These are phyloP conservation scores for Pseudomassariella vexata DNA, from an alignment of 2,329 filamentous ascomycete species.

Conservation along the genomic window DNA sequence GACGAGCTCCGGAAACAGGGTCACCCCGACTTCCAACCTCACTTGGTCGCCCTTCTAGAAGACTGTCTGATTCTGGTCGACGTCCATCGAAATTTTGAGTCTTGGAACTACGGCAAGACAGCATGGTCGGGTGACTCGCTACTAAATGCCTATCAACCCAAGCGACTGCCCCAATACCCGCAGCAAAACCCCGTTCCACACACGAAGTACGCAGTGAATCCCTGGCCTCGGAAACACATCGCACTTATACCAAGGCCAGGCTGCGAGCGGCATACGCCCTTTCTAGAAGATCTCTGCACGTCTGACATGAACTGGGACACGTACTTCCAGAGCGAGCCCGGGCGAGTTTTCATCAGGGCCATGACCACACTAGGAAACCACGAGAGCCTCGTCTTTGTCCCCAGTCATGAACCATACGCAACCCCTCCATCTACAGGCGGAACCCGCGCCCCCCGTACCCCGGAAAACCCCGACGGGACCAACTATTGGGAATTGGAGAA, in stretches of 20 bases:
- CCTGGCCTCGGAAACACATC: neutral
- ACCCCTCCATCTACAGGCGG: too few species aligned
- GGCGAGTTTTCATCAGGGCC: too few species aligned
- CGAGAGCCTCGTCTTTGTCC: too few species aligned
- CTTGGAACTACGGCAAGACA: constrained; percentile 10
- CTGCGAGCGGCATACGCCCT: neutral
- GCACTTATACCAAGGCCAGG: constrained; percentile 5
- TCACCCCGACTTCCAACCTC: constrained; percentile 13
- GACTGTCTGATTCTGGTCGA: constrained; percentile 17
- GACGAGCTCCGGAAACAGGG: constrained; percentile 16
- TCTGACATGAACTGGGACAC: constrained; percentile 1
- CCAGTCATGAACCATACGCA: too few species aligned
- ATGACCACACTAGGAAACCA: too few species aligned
- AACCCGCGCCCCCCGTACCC: too few species aligned
- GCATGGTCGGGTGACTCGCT: constrained; percentile 17
- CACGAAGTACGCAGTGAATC: neutral
- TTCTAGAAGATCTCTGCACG: neutral
- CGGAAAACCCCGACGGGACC: constrained; percentile 17
- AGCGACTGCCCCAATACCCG: constrained; percentile 18
- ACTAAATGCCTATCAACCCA: constrained; percentile 8
- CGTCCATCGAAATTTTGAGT: constrained; percentile 13
- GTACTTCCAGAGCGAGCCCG: neutral
- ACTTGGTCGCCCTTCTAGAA: constrained; percentile 12
- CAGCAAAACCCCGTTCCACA: constrained; percentile 11
- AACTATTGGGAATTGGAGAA: constrained; percentile 28